Conservation (phyloP, 768 basidiomycete genomes). For the Podaxis carcinomalis region DNA sequence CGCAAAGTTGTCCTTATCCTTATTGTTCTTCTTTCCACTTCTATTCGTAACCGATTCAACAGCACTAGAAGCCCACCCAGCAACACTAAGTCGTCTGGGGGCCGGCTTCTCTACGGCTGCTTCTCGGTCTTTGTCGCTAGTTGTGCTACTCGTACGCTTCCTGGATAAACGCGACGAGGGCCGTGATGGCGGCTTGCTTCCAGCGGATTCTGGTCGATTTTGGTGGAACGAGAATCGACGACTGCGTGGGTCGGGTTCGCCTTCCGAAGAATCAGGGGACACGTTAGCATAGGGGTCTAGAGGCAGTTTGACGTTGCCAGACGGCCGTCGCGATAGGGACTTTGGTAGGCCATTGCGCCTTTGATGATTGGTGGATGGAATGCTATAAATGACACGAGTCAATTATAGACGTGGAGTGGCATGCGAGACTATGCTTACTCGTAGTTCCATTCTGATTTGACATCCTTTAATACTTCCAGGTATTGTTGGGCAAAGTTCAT, state of each 20-base stretch:
- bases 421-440: slow-evolving; percentile 38
- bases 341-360: background rate
- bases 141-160: slow-evolving; percentile 56
- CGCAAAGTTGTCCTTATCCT: slow-evolving; percentile 55
- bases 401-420: background rate
- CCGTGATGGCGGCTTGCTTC: slow-evolving; percentile 44
- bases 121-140: slow-evolving; percentile 24
- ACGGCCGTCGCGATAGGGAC: slow-evolving; percentile 1
- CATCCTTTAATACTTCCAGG: slow-evolving; percentile 66
- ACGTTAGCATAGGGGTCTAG: slow-evolving; percentile 15
- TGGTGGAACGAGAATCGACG: slow-evolving; percentile 24
- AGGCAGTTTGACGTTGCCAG: background rate
- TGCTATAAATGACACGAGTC: background rate
- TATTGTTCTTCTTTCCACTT: slow-evolving; percentile 38
- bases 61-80: slow-evolving; percentile 67
- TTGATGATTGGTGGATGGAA: background rate
- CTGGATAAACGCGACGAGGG: slow-evolving; percentile 58
- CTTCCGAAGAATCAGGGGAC: slow-evolving; percentile 30
- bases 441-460: slow-evolving; percentile 62
- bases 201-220: slow-evolving; percentile 37
- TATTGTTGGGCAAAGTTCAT: slow-evolving; percentile 72
- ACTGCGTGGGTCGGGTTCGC: slow-evolving; percentile 22
- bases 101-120: slow-evolving; percentile 27
- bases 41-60: slow-evolving; percentile 57
- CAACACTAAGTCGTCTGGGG: slow-evolving; percentile 41